These are phyloP conservation scores for Escallonia rubra DNA, from an alignment of 129 eudicot species.

Conservation along the genomic window DNA sequence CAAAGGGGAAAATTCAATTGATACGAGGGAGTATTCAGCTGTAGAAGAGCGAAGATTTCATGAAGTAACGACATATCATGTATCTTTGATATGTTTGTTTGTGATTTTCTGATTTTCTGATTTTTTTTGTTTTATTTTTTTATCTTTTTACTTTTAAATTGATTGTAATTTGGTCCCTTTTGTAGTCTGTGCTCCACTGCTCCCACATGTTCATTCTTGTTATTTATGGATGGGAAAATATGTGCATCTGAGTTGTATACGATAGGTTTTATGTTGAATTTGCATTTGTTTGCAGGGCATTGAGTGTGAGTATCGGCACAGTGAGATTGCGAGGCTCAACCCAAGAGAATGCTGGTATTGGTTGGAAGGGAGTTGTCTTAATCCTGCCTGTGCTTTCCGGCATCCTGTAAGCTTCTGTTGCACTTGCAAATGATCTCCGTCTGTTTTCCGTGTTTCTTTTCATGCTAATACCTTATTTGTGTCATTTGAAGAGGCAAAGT, in stretches of 20 bases:
- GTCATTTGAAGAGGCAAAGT: neutral
- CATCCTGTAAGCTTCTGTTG: slow-evolving; percentile 62
- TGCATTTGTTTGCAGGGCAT: slow-evolving; percentile 36
- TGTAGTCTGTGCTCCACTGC: no score
- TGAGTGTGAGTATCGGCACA: slow-evolving; percentile 67
- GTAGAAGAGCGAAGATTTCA: no score
- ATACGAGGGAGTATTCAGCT: no score
- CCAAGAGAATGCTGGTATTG: slow-evolving; percentile 84
- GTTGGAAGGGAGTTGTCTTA: slow-evolving; percentile 54
- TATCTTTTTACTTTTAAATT: no score
- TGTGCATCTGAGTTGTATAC: neutral
- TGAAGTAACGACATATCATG: no score
- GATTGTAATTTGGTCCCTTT: no score
- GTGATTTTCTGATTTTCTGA: no score
- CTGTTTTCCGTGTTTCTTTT: neutral
- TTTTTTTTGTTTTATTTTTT: no score
- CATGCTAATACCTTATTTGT: neutral
- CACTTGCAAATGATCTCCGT: neutral
- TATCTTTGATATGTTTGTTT: no score
- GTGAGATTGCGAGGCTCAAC: slow-evolving; percentile 63
- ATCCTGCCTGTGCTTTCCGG: slow-evolving; percentile 56
- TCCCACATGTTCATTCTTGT: no score
- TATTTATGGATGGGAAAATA: neutral
- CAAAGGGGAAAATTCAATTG: no score
- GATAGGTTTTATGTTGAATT: neutral